Base-by-base conservation (phyloP, 257 asterid genomes). In the Ehretia macrophylla region DNA sequence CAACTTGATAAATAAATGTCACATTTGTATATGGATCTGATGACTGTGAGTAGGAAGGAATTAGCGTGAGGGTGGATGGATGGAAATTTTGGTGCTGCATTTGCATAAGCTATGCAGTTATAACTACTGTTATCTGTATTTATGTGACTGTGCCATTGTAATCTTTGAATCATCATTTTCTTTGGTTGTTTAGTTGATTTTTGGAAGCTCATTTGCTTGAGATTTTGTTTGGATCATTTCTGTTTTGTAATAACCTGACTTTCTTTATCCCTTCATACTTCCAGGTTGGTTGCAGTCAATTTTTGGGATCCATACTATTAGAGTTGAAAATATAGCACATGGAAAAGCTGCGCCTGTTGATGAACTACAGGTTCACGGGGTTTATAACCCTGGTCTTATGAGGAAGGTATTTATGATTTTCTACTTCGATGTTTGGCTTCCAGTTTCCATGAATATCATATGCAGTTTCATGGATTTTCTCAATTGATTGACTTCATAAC, bases 281-380 rank as follows among this genome's bases (percentile, higher is more conserved):
- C 55, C 68, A 86, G 95, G 95, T 48, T 83, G 88, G 71, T 74
- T 86, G 71, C 86, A 86, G 73, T 68, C 93, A 51, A 48, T 76
- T 63, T 72, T 71, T 64, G 90, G 93, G 56, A 66, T 86, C 38
- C 83, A 76, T 66, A 86, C 93, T 51, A 70, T 87, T 61, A 84
- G 82, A 68, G 74, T 87, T 68, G 94, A 80, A 78, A 79, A 88
- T 69, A 72, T 79, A 63, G 84, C 85, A 40, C 82, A 45, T 66
- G 88, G 87, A 57, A 77, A 64, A 63, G 87, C 80, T 48, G 90
- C 95, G 17, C 83, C 95, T 48, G 85, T 87, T 38, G 88, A 87
- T 68, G 93, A 82, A 71, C 75, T 84, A 22, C 94, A 50, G 73
- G 67, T 84, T 71, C 85, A 84, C 60, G 95, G 88, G 61, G 72